Evolutionary conservation across 805 yeast species (phyloP).

Genomic region (Kregervanrija pseudodelftensis): DNA sequence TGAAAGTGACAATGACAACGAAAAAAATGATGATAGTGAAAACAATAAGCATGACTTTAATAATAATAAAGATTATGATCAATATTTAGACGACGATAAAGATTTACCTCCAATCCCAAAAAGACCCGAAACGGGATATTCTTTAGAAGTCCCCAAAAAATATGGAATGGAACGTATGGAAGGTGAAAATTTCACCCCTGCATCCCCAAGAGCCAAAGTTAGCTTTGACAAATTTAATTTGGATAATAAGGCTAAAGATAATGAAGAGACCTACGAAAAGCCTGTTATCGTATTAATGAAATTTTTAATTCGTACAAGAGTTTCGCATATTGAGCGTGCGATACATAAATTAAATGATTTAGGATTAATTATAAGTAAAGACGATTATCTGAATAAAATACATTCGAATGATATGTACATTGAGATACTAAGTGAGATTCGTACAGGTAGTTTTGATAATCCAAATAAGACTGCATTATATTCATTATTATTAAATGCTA

Average conservation of each 20-base stretch:
- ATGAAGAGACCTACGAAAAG: neutral
- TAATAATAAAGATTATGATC: no score
- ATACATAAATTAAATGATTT: constrained; percentile 7
- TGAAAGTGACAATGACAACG: neutral
- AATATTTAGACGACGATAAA: no score
- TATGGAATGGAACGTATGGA: constrained; percentile 10
- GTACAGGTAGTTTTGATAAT: constrained; percentile 12
- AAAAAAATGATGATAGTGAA: neutral
- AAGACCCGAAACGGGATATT: constrained; percentile 1
- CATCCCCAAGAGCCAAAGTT: neutral
- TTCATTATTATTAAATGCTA: constrained; percentile 12
- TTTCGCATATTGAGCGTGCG: constrained; percentile 10
- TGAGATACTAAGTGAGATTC: constrained; percentile 19
- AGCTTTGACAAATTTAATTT: neutral
- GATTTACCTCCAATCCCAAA: neutral
- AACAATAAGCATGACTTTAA: no score
- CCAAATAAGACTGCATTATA: constrained; percentile 15
- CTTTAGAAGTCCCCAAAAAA: constrained; percentile 1
- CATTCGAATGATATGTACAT: constrained; percentile 15
- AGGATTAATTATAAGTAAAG: constrained; percentile 10
- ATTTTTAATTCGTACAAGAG: constrained; percentile 10
- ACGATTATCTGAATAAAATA: constrained; percentile 13
- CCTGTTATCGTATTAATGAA: neutral
- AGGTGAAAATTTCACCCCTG: constrained; percentile 6
- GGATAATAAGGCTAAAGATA: neutral